Conservation (phyloP, 768 basidiomycete species). For the Gautieria morchelliformis region DNA sequence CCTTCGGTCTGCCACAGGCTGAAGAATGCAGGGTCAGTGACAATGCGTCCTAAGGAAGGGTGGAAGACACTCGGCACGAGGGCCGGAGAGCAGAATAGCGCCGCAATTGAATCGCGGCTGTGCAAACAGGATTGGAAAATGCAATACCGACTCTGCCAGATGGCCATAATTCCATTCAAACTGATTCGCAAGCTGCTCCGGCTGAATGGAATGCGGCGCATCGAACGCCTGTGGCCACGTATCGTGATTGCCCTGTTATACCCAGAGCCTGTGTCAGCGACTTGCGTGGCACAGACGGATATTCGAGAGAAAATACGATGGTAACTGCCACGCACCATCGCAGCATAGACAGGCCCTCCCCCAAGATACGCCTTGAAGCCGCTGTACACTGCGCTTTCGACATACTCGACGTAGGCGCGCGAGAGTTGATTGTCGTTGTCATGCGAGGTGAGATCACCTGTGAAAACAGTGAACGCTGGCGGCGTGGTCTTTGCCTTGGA, state of each 20-base stretch:
- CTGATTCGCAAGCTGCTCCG: slow-evolving; percentile 1
- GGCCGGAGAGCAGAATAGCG: too few species aligned
- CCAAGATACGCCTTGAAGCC: slow-evolving; percentile 15
- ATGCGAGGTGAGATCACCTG: slow-evolving; percentile 19
- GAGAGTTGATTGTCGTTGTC: slow-evolving; percentile 17
- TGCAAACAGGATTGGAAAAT: neutral
- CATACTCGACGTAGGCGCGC: slow-evolving; percentile 7
- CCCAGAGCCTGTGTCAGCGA: neutral
- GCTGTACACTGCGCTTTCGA: slow-evolving; percentile 13
- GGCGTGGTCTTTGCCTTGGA: neutral
- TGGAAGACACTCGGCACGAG: too few species aligned
- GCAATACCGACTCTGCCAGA: slow-evolving; percentile 2
- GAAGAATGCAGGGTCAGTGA: neutral
- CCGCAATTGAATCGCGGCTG: too few species aligned
- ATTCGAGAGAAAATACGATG: neutral
- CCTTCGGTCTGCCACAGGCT: slow-evolving; percentile 7
- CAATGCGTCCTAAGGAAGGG: too few species aligned
- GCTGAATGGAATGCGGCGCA: slow-evolving; percentile 5
- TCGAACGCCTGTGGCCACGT: slow-evolving; percentile 9
- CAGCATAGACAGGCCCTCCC: slow-evolving; percentile 17
- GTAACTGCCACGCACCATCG: slow-evolving; percentile 8
- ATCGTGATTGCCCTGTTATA: slow-evolving; percentile 6
- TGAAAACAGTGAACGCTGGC: slow-evolving; percentile 16
- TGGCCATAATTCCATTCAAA: slow-evolving; percentile 8
- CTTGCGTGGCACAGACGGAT: neutral